Base-by-base conservation (phyloP, 2,329 filamentous ascomycete genomes). In the Calonectria pseudoreteaudii region DNA sequence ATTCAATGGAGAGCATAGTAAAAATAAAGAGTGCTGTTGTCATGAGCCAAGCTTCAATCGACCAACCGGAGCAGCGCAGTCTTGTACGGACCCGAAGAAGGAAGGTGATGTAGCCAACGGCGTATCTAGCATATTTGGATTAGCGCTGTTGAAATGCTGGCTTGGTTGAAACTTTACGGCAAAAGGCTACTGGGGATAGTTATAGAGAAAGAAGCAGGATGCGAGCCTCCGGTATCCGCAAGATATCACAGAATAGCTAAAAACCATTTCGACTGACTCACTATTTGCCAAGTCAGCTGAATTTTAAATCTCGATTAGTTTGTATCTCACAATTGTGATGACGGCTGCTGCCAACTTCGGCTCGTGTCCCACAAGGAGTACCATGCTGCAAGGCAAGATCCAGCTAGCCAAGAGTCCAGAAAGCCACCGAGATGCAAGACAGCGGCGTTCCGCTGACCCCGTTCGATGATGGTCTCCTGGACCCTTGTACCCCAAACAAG, bases 291-390 rank as follows among this genome's bases (percentile, higher is more conserved):
- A 6, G 36, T 62, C 26, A 62, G 56, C 18, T 28, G n/a, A 3
- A 28, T 13, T 26, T 7, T 16, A 2, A n/a, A n/a, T 4, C 4
- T 4, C 3, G 1, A 9, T 16, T 1, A 20, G 9, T 3, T 20
- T 30, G 0, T 14, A 26, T 26, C 56, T 13, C 2, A 41, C 56
- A 34, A 62, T 62, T 62, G 56, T 62, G 38, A 62, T 62, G 23
- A 62, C 56, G 3, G 34, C 56, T 28, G 56, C 56, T 13, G 56
- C 36, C 56, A 62, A 8, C 23, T 62, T 41, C 9, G 56, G 56
- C 4, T 14, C 56, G 6, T 41, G 34, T 41, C 26, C 56, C 34
- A 28, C 56, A 38, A 62, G 41, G 23, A 62, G 23, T 14, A 28
- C 34, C 56, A 62, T 41, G n/a, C 26, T 34, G 34, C 10, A 62